Percentiles rank a stretch among this genome's conserved stretches.
These are phyloP conservation scores for Kwoniella mangroviensis DNA, from an alignment of 768 basidiomycete species.

Conservation along the genomic window DNA sequence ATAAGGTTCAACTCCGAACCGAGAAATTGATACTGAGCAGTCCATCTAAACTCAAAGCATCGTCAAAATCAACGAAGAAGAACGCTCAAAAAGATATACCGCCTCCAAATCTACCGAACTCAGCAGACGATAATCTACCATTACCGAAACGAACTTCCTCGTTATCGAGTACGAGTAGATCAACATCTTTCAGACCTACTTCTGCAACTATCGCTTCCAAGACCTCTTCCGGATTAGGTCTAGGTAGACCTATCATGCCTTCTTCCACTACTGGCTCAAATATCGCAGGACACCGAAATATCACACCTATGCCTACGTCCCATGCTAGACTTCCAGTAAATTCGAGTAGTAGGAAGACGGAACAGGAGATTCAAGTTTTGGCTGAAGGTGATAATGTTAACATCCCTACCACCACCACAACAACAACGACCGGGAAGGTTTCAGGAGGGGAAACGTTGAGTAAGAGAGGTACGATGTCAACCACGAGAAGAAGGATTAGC, in stretches of 20 bases:
- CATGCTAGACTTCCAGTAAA: too few relatives aligned
- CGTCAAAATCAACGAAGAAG: neutral
- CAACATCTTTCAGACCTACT: neutral
- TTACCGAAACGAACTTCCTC: neutral
- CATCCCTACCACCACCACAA: neutral
- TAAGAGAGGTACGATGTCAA: neutral
- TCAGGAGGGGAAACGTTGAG: neutral
- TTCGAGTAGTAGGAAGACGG: neutral
- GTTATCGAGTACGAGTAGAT: neutral
- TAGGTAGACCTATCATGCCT: slow-evolving; percentile 18
- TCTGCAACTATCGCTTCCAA: slow-evolving; percentile 8
- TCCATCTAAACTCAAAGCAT: slow-evolving; percentile 1
- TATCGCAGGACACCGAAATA: slow-evolving; percentile 2
- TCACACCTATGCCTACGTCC: slow-evolving; percentile 8
- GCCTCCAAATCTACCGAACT: neutral
- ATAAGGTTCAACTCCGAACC: slow-evolving; percentile 6
- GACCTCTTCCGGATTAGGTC: neutral
- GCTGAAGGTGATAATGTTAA: slow-evolving; percentile 3
- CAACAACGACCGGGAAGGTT: neutral
- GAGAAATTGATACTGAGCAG: slow-evolving; percentile 3
- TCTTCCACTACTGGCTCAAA: neutral
- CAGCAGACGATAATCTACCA: neutral
- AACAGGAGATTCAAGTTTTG: neutral
- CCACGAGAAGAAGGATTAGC: slow-evolving; percentile 10
- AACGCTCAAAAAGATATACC: neutral